These are phyloP conservation scores for Penicillium sp. DNA, from an alignment of 2,329 filamentous ascomycete species.

Conservation along the genomic window DNA sequence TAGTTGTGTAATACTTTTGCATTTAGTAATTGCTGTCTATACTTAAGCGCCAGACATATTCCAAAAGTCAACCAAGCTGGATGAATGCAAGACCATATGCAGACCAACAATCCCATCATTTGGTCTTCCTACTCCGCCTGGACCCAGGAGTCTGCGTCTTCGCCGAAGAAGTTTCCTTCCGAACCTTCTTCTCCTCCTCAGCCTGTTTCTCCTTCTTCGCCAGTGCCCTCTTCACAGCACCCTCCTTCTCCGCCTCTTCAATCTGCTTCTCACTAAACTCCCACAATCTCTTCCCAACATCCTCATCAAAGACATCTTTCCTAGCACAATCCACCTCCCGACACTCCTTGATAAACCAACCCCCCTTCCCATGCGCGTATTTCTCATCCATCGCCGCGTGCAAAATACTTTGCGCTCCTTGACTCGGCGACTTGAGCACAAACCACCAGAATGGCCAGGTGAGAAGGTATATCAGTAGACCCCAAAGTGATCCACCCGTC, in stretches of 20 bases:
- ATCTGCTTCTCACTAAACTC: conserved; percentile 84
- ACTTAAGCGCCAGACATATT: no score
- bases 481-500: conserved; percentile 80
- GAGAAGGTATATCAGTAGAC: conserved; percentile 74
- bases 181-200: conserved; percentile 25
- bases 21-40: no score
- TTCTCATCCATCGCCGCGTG: conserved; percentile 81
- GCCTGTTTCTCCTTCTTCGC: conserved; percentile 58
- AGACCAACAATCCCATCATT: no score
- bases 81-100: no score
- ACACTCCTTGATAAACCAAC: conserved; percentile 86
- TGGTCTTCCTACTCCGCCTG: conserved; percentile 44
- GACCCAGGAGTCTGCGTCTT: conserved; percentile 43
- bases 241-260: conserved; percentile 78
- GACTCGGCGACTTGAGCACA: conserved; percentile 78
- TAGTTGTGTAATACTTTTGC: no score
- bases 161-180: conserved; percentile 23
- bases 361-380: conserved; percentile 67
- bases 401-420: conserved; percentile 85
- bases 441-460: conserved; percentile 85
- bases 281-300: conserved; percentile 83
- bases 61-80: no score
- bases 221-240: conserved; percentile 65
- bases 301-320: conserved; percentile 76
- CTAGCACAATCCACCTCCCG: conserved; percentile 72